Evolutionary conservation across 192 early-diverging fungal genomes (phyloP), one percentile per base, ranked within the genome.

Genomic region (Haplosporangium gracile): DNA sequence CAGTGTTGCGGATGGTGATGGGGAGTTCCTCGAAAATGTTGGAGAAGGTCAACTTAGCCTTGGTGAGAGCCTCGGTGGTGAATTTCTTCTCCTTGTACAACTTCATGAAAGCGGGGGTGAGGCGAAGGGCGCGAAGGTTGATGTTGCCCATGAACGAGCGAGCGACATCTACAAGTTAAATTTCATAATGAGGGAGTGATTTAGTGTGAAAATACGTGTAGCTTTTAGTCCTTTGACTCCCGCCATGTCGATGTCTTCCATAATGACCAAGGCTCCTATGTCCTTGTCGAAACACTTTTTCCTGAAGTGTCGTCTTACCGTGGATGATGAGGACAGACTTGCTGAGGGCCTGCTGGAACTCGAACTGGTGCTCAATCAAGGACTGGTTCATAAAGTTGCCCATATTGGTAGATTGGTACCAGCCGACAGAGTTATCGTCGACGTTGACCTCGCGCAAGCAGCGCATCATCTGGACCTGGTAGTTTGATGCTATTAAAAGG

Each of bases 381-480:
- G 92, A 93, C 89, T 95, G 93, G 89, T 97, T 95, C 93, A 97
- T 94, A 87, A 97, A 97, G 80, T 95, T 94, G 78, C 95, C 95
- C 81, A 98, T 89, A 73, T 95, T 92, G 42, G 97, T 95, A 36
- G 97, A 97, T 85, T 97, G 97, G 90, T 99, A 98, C 97, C 98
- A 98, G 32, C 99, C 99, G 47, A 99, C 98, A 65, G 97, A 95
- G 92, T 97, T 98, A 82, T 96, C 95, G 83, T 99, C 99, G 65
- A 95, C 96, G 88, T 99, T 98, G 76, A 99, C 94, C 74, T 97
- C 94, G 75, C 96, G 94, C 86, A 99, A 92, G 82, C 95, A 95
- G 82, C 95, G 91, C 91, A 99, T 94, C 97, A 99, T 98, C 84
- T 97, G 94, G 60, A 97, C 82, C 90, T 98, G 97, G 90, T 99